These are phyloP conservation scores for Penicillium egyptiacum DNA, from an alignment of 495 filamentous ascomycete genomes.

Conservation along the genomic window DNA sequence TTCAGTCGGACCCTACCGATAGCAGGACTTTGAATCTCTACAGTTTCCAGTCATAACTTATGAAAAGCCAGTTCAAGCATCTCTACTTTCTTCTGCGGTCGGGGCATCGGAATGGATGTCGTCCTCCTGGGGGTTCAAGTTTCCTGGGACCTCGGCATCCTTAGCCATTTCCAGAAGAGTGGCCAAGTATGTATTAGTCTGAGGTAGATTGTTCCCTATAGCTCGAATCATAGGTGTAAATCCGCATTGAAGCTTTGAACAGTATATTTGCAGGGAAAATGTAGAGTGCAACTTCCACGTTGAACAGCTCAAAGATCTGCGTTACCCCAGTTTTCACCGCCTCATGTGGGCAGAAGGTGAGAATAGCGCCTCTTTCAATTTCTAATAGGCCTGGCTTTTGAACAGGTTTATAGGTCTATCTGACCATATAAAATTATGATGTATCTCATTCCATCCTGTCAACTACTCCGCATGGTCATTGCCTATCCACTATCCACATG, in stretches of 20 bases:
- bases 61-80: not conserved
- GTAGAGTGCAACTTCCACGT: too few species aligned
- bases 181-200: not conserved
- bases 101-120: not conserved
- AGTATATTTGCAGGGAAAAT: too few species aligned
- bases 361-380: not conserved
- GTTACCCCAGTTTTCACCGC: too few species aligned
- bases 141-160: not conserved
- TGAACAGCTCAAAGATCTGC: too few species aligned
- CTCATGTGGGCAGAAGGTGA: too few species aligned
- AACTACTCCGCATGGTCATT: constrained; percentile 13
- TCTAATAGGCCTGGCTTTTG: not conserved
- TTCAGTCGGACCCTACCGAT: not conserved
- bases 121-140: not conserved
- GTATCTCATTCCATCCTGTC: not conserved
- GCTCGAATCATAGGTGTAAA: not conserved
- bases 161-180: not conserved
- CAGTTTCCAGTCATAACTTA: not conserved
- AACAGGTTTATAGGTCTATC: not conserved
- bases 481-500: constrained; percentile 6
- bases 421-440: not conserved
- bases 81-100: not conserved
- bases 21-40: not conserved
- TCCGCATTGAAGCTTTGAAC: too few species aligned
- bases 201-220: not conserved